Conservation (phyloP, 2,329 filamentous ascomycete genomes). For the Penicillium verrucosum region DNA sequence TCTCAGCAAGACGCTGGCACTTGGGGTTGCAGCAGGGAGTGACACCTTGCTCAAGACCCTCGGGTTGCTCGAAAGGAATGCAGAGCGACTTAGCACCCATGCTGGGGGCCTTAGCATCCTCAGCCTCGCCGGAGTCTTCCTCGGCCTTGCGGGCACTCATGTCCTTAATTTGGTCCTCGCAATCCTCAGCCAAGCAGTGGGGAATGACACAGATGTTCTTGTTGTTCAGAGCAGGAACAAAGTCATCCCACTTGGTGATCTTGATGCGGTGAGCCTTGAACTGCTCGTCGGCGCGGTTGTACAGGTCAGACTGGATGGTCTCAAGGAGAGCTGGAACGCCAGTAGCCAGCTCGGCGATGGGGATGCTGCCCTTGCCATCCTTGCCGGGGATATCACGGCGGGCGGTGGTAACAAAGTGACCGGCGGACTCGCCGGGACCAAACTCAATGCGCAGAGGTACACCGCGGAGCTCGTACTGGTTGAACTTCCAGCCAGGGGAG, state of each 20-base stretch:
- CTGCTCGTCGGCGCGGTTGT: conserved; percentile 68
- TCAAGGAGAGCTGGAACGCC: conserved; percentile 79
- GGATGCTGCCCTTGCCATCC: conserved; percentile 73
- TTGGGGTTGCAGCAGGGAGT: conserved; percentile 92
- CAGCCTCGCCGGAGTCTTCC: conserved; percentile 60
- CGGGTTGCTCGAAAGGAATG: conserved; percentile 82
- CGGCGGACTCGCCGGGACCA: conserved; percentile 87
- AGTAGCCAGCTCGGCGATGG: conserved; percentile 68
- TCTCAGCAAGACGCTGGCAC: conserved; percentile 71
- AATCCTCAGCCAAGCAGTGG: conserved; percentile 77
- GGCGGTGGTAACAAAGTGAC: conserved; percentile 77
- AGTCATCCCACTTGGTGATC: conserved; percentile 84
- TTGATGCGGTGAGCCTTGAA: conserved; percentile 79
- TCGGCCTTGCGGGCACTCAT: conserved; percentile 71
- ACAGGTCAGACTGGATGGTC: conserved; percentile 83
- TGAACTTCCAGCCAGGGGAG: conserved; percentile 95
- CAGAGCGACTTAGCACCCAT: conserved; percentile 76
- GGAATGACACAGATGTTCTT: conserved; percentile 94
- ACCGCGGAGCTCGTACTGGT: conserved; percentile 96
- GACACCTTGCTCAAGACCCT: conserved; percentile 71
- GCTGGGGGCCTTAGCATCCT: conserved; percentile 70
- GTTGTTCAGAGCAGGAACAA: conserved; percentile 81
- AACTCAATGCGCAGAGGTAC: conserved; percentile 93
- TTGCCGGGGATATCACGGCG: conserved; percentile 71
- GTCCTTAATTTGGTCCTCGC: conserved; percentile 94